Conservation (phyloP, 2,329 filamentous ascomycete genomes). For the Fusarium hainanense region DNA sequence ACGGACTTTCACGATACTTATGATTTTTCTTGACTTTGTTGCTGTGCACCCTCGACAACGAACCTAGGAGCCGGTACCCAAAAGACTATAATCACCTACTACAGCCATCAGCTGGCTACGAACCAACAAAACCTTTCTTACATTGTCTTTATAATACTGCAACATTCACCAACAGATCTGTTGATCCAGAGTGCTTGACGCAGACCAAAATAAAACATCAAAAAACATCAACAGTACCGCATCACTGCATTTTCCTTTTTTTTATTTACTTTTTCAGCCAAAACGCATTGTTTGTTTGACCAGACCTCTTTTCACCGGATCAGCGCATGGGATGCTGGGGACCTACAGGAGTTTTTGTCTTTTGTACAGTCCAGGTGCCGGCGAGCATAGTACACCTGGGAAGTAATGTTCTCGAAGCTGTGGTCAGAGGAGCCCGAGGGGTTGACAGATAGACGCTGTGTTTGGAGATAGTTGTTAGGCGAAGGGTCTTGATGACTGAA, state of each 20-base stretch:
- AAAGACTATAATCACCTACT: constrained; percentile 42
- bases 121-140: constrained; percentile 34
- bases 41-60: constrained; percentile 24
- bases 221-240: constrained; percentile 32
- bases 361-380: constrained; percentile 27
- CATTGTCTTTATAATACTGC: constrained; percentile 31
- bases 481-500: constrained; percentile 45
- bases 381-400: constrained; percentile 17
- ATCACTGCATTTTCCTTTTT: constrained; percentile 6
- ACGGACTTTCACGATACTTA: constrained; percentile 48
- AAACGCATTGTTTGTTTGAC: constrained; percentile 29
- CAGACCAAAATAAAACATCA: constrained; percentile 32
- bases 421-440: constrained; percentile 26
- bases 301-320: constrained; percentile 29
- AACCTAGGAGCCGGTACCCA: constrained; percentile 29
- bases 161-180: constrained; percentile 28
- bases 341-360: constrained; percentile 40
- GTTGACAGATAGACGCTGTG: constrained; percentile 40
- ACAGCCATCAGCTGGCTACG: constrained; percentile 39
- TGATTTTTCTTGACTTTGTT: constrained; percentile 43
- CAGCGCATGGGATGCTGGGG: constrained; percentile 32
- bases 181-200: constrained; percentile 12
- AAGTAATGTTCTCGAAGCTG: constrained; percentile 39
- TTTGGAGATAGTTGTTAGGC: constrained; percentile 30
- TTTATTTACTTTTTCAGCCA: constrained; percentile 2